These are phyloP conservation scores for Hippophae tibetana DNA, from an alignment of 306 rosid species.

Conservation along the genomic window DNA sequence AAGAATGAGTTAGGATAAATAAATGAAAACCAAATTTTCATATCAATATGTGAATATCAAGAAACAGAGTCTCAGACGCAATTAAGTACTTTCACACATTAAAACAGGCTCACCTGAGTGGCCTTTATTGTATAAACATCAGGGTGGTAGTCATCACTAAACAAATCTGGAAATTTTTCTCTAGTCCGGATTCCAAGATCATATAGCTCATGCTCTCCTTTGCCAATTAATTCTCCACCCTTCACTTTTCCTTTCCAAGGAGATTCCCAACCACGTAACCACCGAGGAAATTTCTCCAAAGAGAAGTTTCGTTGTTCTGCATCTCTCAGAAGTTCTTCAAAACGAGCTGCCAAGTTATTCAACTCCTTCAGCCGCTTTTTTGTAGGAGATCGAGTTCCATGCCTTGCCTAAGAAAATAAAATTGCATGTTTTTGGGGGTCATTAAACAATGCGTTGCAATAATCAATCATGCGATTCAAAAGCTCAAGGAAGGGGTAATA, in stretches of 20 bases:
- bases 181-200: conserved; percentile 59
- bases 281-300: conserved; percentile 51
- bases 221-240: conserved; percentile 60
- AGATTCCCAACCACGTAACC: conserved; percentile 74
- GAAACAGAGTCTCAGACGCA: not conserved
- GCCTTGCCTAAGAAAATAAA: conserved; percentile 64
- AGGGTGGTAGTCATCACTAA: conserved; percentile 75
- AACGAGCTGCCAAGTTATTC: conserved; percentile 37
- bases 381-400: conserved; percentile 89
- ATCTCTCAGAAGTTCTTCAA: conserved; percentile 42
- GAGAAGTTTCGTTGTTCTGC: conserved; percentile 38
- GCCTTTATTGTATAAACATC: conserved; percentile 65
- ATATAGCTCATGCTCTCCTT: conserved; percentile 79
- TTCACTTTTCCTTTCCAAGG: conserved; percentile 74
- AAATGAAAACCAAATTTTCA: too few species aligned
- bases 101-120: conserved; percentile 49
- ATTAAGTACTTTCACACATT: not conserved
- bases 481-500: not conserved
- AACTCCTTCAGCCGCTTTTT: conserved; percentile 65
- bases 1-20: not conserved
- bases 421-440: conserved; percentile 2
- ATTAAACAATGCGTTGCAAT: not conserved
- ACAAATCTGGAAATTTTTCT: conserved; percentile 55
- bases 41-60: too few species aligned
- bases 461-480: not conserved